phyloP scores from a whole-genome alignment of 345 rosid species.

The Mangifera indica region DNA sequence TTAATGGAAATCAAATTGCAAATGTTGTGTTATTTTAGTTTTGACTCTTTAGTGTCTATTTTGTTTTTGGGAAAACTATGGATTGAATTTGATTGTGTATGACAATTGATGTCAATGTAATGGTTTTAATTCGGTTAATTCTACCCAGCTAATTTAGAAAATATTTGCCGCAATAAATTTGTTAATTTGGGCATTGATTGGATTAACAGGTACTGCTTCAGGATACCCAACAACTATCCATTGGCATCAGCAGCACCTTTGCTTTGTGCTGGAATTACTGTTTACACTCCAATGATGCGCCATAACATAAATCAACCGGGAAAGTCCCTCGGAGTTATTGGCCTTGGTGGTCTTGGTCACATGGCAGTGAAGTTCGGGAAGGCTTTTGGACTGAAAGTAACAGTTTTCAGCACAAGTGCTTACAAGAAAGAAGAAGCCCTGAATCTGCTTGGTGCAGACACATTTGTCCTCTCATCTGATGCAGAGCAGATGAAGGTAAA shows the following conservation, averaged over 20 bases:
- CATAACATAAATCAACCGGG: constrained; percentile 85
- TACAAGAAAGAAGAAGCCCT: constrained; percentile 86
- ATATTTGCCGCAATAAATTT: neutral
- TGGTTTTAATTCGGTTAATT: neutral
- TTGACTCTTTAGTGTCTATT: neutral
- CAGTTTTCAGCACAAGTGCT: constrained; percentile 76
- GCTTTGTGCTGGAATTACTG: constrained; percentile 94
- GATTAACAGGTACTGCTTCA: constrained; percentile 70
- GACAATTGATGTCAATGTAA: neutral
- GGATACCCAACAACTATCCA: constrained; percentile 65
- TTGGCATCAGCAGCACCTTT: constrained; percentile 75
- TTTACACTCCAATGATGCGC: constrained; percentile 77
- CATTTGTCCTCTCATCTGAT: constrained; percentile 71
- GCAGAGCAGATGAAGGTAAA: constrained; percentile 76
- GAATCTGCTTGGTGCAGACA: constrained; percentile 59
- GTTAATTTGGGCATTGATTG: constrained; percentile 7
- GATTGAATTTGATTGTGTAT: neutral
- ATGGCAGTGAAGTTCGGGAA: constrained; percentile 96
- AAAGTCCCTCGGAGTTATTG: constrained; percentile 74
- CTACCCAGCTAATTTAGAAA: neutral
- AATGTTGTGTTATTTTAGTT: neutral
- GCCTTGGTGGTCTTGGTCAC: constrained; percentile 94
- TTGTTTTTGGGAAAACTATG: neutral
- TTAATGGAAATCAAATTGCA: neutral
- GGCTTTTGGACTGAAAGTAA: constrained; percentile 78